Evolutionary conservation across 1,139 yeast species (phyloP), one percentile per base, ranked within the genome.

Genomic region (Geotrichum citri-aurantii): DNA sequence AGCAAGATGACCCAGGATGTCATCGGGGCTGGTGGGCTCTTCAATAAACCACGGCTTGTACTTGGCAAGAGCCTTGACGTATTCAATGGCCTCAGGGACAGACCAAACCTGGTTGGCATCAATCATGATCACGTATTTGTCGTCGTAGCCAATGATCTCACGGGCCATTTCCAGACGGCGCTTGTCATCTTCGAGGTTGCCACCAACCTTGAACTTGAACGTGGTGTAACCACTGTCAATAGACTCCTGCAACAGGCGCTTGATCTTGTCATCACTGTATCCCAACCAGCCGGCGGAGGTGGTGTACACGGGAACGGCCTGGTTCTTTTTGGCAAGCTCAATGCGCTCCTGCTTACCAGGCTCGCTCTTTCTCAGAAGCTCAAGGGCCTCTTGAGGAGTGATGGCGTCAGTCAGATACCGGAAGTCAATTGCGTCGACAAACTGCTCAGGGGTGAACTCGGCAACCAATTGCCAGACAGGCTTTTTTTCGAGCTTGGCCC

Each of bases 201-300:
- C 72, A 7, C 80, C 80, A 29, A 76, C 79, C 61, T 76, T 76
- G 64, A 76, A 71, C 64, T 76, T 76, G 69, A 77, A 76, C 54
- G 71, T 67, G 46, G 69, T 73, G 66, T 72, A 76, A n/a, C 80
- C 79, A 48, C 67, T 68, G 50, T 66, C 74, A 47, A 74, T 63
- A 47, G 77, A 71, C 58, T 75, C 73, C 33, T 64, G 63, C 48
- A 74, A 63, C 48, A 74, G 61, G 5, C 60, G 54, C 55, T 67
- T 69, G 71, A 77, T 75, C 61, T 75, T 75, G 23, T 76, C 79
- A 48, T 76, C 79, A 51, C 68, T 65, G 62, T 73, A 76, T 2
- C 78, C 79, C 27, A 76, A 66, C 79, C 79, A 76, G 10, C 79
- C 79, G 10, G 79, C 79, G 54, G 77, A 70, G 10, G 79, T 76